Evolutionary conservation across 78 protist genomes (phyloP).

Genomic region (Creolimax fragrantissima): DNA sequence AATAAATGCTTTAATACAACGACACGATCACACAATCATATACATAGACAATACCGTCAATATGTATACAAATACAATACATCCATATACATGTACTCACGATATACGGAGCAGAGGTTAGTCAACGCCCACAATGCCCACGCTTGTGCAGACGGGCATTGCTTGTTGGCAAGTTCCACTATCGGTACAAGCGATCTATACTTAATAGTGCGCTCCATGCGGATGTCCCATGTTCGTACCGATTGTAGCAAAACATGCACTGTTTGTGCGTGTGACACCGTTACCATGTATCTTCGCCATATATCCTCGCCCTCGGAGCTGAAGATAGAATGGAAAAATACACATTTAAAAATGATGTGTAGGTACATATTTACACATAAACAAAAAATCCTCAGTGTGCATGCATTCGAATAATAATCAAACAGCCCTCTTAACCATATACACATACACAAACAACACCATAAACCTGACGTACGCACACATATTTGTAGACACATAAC

Average conservation of each 20-base stretch:
- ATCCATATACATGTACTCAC: background rate
- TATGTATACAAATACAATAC: too few relatives aligned
- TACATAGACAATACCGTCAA: too few relatives aligned
- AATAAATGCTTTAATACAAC: too few relatives aligned
- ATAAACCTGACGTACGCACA: too few relatives aligned
- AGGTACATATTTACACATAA: too few relatives aligned
- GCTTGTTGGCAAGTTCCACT: background rate
- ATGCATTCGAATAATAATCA: background rate
- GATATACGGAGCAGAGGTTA: background rate
- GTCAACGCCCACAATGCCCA: constrained; percentile 2
- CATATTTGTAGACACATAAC: background rate
- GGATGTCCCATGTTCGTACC: background rate
- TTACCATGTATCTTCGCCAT: background rate
- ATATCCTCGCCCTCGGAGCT: background rate
- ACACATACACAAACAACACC: background rate
- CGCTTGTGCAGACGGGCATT: background rate
- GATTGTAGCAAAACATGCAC: background rate
- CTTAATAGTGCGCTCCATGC: background rate
- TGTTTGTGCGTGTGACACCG: background rate
- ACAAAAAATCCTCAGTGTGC: too few relatives aligned
- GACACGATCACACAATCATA: too few relatives aligned
- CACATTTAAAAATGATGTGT: background rate
- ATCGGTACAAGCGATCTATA: background rate
- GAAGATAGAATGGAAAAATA: background rate
- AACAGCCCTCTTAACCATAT: background rate